Evolutionary conservation across 2,329 filamentous ascomycete genomes (phyloP), one percentile per base, ranked within the genome.

Genomic region (Zarea fungicola): DNA sequence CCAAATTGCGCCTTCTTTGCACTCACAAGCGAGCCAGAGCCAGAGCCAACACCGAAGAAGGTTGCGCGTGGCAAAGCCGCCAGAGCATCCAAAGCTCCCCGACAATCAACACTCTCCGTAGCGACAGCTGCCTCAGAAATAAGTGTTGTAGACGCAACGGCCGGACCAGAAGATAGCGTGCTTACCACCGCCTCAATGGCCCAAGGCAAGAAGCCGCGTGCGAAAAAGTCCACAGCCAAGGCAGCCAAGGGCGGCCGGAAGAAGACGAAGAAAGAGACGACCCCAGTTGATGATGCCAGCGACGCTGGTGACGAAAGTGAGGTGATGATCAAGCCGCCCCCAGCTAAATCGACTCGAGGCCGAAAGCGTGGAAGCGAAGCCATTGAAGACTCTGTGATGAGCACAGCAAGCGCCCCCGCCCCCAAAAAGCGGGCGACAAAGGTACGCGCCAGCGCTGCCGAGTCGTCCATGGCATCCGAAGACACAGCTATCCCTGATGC

Each of bases 1-100:
- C 81, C 89, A 0, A 76, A 85, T 21, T 99, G 93, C 62, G 76
- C 82, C 13, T 97, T 95, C 70, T 97, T 97, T 62, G 68, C 73
- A 2, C 78, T 95, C 23, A 75, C 78, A 22, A 80, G 73, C 60
- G 75, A 77, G 58, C 69, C 79, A 59, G 74, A 77, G 58, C 69
- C 80, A 59, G 75, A 71, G 56, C 64, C 69, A 25, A 60, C 70
- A 28, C 71, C 77, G 23, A 85, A 85, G 68, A 77, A 80, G 54
- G 65, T 76, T 10, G 64, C 65, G 42, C 76, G 60, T 70, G 76
- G 66, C 71, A 85, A 74, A 62, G 68, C 61, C 64, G 78, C 67
- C 13, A 70, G 76, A 54, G 66, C 74, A 37, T 93, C 89, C 19
- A 91, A 89, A 62, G 74, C 77, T 8, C 87, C 87, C 4, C 80